These are phyloP conservation scores for Rasamsonia emersonii DNA, from an alignment of 2,329 filamentous ascomycete species.

Conservation along the genomic window DNA sequence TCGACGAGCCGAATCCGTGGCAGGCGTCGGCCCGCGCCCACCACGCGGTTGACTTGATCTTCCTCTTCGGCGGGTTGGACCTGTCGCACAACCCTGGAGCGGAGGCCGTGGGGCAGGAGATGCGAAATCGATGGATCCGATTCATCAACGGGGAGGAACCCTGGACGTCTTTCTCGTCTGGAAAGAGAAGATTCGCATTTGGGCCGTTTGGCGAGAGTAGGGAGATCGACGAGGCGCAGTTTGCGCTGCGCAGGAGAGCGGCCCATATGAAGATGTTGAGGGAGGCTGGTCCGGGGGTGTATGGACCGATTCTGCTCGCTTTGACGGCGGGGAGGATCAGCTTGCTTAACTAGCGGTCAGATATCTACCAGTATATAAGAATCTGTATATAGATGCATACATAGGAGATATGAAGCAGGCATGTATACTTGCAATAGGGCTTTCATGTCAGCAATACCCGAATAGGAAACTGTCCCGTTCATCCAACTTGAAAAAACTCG, in stretches of 20 bases:
- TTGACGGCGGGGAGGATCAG: conserved; percentile 36
- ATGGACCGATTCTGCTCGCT: conserved; percentile 22
- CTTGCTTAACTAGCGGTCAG: conserved; percentile 25
- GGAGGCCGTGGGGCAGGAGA: conserved; percentile 22
- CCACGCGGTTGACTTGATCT: conserved; percentile 40
- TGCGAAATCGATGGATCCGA: conserved; percentile 33
- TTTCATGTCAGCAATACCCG: too few species aligned
- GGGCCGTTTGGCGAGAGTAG: conserved; percentile 31
- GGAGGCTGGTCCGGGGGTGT: conserved; percentile 19
- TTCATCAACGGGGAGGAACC: conserved; percentile 31
- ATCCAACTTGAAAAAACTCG: too few species aligned
- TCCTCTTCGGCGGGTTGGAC: conserved; percentile 36
- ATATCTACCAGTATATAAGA: neutral
- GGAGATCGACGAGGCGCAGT: conserved; percentile 23
- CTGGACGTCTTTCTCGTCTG: conserved; percentile 19
- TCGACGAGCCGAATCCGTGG: conserved; percentile 42
- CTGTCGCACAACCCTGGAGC: conserved; percentile 27
- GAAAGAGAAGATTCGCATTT: conserved; percentile 25
- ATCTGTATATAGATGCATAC: neutral
- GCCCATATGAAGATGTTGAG: conserved; percentile 21
- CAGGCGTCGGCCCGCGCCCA: conserved; percentile 39
- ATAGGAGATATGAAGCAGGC: too few species aligned
- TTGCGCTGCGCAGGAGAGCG: conserved; percentile 25
- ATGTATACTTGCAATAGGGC: too few species aligned
- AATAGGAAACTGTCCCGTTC: too few species aligned